phyloP scores from a whole-genome alignment of 2,329 filamentous ascomycete species.

The Corynespora cassiicola region DNA sequence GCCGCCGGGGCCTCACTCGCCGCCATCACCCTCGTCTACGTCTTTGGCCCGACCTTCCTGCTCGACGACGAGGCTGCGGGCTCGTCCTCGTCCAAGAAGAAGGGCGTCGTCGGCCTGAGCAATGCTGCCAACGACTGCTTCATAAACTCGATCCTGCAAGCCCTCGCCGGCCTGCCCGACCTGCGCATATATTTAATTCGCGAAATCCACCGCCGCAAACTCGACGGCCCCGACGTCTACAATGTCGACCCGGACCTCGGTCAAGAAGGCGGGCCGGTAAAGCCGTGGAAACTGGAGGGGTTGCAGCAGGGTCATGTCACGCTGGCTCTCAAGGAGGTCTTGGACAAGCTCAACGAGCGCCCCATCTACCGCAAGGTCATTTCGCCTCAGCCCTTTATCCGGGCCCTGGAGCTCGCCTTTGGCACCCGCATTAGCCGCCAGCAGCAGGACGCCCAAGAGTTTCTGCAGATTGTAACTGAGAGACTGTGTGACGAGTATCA shows the following conservation, averaged over 20 bases:
- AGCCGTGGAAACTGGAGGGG: constrained; percentile 59
- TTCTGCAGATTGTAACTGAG: constrained; percentile 92
- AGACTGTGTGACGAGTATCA: constrained; percentile 93
- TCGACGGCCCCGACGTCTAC: constrained; percentile 82
- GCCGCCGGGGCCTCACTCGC: constrained; percentile 94
- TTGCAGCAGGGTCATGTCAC: constrained; percentile 86
- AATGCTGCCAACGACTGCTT: constrained; percentile 86
- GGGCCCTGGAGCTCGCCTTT: constrained; percentile 83
- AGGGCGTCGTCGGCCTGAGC: constrained; percentile 81
- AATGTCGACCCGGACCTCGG: constrained; percentile 60
- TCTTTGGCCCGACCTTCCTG: constrained; percentile 96
- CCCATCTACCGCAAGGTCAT: constrained; percentile 95
- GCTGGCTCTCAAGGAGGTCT: constrained; percentile 85
- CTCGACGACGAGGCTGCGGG: constrained; percentile 80
- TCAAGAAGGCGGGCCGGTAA: constrained; percentile 47
- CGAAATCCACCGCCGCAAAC: constrained; percentile 81
- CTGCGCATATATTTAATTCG: constrained; percentile 90
- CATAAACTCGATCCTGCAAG: constrained; percentile 96
- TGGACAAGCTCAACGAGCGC: constrained; percentile 91
- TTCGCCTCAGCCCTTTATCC: constrained; percentile 83
- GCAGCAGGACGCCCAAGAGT: constrained; percentile 98
- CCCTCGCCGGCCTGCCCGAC: constrained; percentile 87
- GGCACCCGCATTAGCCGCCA: constrained; percentile 88
- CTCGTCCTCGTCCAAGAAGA: constrained; percentile 67
- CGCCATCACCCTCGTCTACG: constrained; percentile 93